Conservation (phyloP, 257 asterid species). For the Schizonepeta tenuifolia region DNA sequence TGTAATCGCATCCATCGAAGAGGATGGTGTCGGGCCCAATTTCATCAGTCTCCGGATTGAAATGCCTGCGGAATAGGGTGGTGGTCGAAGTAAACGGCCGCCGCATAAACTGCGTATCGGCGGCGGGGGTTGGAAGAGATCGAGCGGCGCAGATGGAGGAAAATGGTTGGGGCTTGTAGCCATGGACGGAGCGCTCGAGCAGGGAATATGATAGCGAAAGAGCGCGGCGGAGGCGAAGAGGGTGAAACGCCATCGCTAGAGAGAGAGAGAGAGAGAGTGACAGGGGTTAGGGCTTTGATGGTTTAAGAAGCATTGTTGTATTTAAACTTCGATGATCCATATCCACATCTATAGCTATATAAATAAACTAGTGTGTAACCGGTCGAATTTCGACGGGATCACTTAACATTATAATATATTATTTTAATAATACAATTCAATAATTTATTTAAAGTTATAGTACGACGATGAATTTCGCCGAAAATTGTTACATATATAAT, state of each 20-base stretch:
- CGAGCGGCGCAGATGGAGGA: conserved; percentile 25
- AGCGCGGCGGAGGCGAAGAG: conserved; percentile 51
- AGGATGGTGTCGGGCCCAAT: conserved; percentile 78
- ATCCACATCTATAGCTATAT: too few relatives aligned
- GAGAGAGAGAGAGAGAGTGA: not conserved
- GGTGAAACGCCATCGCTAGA: conserved; percentile 41
- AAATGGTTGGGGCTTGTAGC: conserved; percentile 18
- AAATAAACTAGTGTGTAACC: too few relatives aligned
- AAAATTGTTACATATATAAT: too few relatives aligned
- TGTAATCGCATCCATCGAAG: conserved; percentile 98
- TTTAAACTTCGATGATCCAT: too few relatives aligned
- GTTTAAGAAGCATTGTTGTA: too few relatives aligned
- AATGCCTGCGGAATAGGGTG: conserved; percentile 43
- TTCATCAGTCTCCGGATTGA: conserved; percentile 54
- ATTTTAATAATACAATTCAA: too few relatives aligned
- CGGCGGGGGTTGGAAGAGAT: conserved; percentile 32
- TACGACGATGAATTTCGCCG: too few relatives aligned
- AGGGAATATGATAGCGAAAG: conserved; percentile 45
- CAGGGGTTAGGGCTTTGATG: conserved; percentile 37
- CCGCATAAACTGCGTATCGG: conserved; percentile 35
- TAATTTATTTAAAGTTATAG: too few relatives aligned
- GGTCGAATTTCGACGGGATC: too few relatives aligned
- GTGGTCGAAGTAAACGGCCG: conserved; percentile 54
- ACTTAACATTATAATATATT: too few relatives aligned
- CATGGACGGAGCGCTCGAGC: conserved; percentile 40